Conservation (phyloP, 257 asterid genomes). For the Solanum medicagineum region DNA sequence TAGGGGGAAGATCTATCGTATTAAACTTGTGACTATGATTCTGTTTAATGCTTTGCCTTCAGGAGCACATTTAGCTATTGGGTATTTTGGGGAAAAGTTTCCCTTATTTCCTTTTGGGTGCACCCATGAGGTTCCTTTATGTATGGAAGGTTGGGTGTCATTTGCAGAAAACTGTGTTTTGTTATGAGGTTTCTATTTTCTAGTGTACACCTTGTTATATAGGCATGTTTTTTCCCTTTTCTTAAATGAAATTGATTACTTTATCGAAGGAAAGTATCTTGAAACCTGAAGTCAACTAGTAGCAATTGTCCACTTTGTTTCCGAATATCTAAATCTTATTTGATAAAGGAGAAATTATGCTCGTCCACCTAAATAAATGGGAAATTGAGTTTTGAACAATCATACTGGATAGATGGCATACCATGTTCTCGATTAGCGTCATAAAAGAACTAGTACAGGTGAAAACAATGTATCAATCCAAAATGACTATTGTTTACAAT, state of each 20-base stretch:
- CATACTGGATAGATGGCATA: neutral
- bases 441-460: neutral
- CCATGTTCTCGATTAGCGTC: neutral
- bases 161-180: neutral
- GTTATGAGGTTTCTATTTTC: neutral
- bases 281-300: neutral
- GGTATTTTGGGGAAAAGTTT: neutral
- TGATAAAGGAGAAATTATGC: neutral
- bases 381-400: neutral
- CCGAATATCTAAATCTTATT: neutral
- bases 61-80: neutral
- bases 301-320: neutral
- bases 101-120: neutral
- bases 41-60: neutral
- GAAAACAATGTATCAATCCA: neutral
- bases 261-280: neutral
- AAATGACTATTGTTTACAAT: neutral
- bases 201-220: neutral
- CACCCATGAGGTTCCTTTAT: neutral
- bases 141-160: neutral
- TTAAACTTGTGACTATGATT: neutral
- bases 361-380: neutral
- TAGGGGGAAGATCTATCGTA: neutral
- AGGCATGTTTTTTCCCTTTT: neutral
- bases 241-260: neutral